phyloP scores from a whole-genome alignment of 176 grass and related monocot species.

The Zea mays region Zm-B73-REFERENCE-NAM-5.0 NC_050099.1:29249001-29249500 shows the following conservation, averaged over 20 bases:
- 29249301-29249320: background rate
- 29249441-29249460: too few species aligned
- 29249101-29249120: too few species aligned
- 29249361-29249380: background rate
- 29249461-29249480: too few species aligned
- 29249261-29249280: background rate
- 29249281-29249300: background rate
- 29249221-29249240: background rate
- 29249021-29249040: too few species aligned
- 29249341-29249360: background rate
- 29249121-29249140: too few species aligned
- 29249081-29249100: too few species aligned
- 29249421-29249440: too few species aligned
- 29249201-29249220: background rate
- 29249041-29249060: too few species aligned
- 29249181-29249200: background rate
- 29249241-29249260: background rate
- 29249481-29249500: too few species aligned
- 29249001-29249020: too few species aligned
- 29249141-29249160: background rate
- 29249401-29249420: background rate
- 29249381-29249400: background rate
- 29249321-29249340: background rate
- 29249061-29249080: too few species aligned
- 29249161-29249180: background rate